Base-by-base conservation (phyloP, 495 filamentous ascomycete species). In the Thozetella sp. region DNA sequence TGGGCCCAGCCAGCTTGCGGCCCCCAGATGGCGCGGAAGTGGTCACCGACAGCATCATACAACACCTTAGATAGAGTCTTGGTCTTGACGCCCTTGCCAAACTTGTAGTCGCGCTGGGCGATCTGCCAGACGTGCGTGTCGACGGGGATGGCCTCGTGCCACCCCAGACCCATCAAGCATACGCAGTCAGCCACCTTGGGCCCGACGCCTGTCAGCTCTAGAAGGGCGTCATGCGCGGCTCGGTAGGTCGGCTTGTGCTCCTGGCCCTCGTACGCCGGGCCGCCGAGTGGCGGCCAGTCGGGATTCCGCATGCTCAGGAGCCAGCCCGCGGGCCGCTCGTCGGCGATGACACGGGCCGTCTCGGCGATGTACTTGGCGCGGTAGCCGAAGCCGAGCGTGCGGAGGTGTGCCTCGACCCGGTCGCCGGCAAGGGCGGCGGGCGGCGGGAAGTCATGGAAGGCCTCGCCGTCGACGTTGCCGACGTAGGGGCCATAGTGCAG, bases 61-160 rank as follows among this genome's bases (percentile, higher is more conserved):
- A 91, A 95, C 24, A 83, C 84, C 67, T 94, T 94, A 17, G 87
- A 96, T 57, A 99, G 79, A 26, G 90, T 93, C 64, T 93, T 94
- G 62, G 92, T 83, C 63, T 92, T 92, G 22, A 83, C 83, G 1
- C 56, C 69, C 26, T 91, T 95, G 2, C 91, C 91, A 58, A 98
- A 97, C 37, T 88, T 90, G 73, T 99, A 99, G 71, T 98, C 96
- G 50, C 95, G 80, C 68, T 94, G 92, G 0, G 95, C 95, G 61
- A 99, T 97, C 76, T 99, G 93, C 93, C 93, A 97, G 26, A 99
- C 94, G 80, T 99, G 95, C 2, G 95, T 99, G 74, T 99, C 95
- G 25, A 99, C 89, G 1, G 95, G 95, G 1, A 99, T 93, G 3
- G 93, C 86, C 71, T 97, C 95, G 6, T 90, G 87, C 93, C 96